Evolutionary conservation across 306 rosid genomes (phyloP).

Genomic region (Chamaecrista fasciculata): DNA sequence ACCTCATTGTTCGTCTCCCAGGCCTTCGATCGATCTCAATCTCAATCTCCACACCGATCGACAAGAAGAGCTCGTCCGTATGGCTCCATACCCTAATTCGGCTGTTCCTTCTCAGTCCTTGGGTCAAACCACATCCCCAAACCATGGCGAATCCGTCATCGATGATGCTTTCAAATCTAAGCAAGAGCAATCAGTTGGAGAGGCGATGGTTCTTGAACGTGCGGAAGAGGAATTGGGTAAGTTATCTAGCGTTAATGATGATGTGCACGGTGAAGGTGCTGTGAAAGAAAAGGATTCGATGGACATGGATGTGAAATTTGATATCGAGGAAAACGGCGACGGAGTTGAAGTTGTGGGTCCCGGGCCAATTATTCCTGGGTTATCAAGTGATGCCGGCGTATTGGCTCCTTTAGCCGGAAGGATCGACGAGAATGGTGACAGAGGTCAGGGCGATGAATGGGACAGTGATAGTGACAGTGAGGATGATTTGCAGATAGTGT

Average conservation of each 20-base stretch:
- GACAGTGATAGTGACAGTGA: conserved; percentile 89
- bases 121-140: conserved; percentile 38
- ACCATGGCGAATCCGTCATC: not conserved
- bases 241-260: conserved; percentile 20
- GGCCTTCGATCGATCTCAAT: conserved; percentile 67
- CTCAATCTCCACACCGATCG: conserved; percentile 32
- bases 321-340: conserved; percentile 62
- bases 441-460: conserved; percentile 68
- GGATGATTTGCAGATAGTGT: conserved; percentile 90
- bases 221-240: conserved; percentile 1
- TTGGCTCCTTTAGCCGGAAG: conserved; percentile 25
- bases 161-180: conserved; percentile 14
- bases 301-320: conserved; percentile 74
- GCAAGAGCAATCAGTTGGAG: conserved; percentile 13
- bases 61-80: conserved; percentile 38
- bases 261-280: not conserved
- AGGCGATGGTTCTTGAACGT: conserved; percentile 2
- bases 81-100: conserved; percentile 39
- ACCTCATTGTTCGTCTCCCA: conserved; percentile 32
- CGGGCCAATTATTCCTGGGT: conserved; percentile 78
- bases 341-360: conserved; percentile 37
- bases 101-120: conserved; percentile 13
- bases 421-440: conserved; percentile 30
- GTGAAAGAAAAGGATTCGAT: conserved; percentile 39
- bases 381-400: conserved; percentile 28